A percentile compares a stretch with the other conserved stretches of the same genome.
Evolutionary conservation across 1,284 basidiomycete species (phyloP).

Genomic region (Pisolithus thermaeus): DNA sequence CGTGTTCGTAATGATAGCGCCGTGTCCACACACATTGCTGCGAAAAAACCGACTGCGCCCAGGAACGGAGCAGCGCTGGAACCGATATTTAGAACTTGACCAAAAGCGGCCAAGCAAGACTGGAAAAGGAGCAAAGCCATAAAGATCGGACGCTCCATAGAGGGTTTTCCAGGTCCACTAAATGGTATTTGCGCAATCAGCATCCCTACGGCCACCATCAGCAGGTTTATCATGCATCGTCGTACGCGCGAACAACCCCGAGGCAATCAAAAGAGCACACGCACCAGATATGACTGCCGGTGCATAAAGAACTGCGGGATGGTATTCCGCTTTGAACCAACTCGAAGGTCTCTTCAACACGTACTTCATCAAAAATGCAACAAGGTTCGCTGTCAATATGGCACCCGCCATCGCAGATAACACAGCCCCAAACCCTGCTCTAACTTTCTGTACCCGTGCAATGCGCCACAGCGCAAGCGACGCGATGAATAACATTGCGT

Average conservation of each 20-base stretch:
- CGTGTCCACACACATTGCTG: constrained; percentile 48
- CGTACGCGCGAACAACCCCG: not conserved
- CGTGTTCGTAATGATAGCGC: constrained; percentile 21
- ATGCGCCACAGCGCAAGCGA: constrained; percentile 42
- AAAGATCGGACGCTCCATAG: constrained; percentile 29
- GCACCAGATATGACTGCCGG: constrained; percentile 67
- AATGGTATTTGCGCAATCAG: constrained; percentile 53
- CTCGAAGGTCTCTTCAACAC: constrained; percentile 65
- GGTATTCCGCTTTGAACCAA: constrained; percentile 78
- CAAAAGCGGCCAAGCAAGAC: constrained; percentile 40
- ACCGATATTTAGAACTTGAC: constrained; percentile 64
- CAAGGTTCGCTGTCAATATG: constrained; percentile 60
- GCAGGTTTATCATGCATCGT: not conserved
- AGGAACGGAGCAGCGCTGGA: constrained; percentile 66
- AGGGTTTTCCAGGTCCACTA: constrained; percentile 21
- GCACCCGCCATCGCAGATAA: constrained; percentile 49
- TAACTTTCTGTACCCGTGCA: constrained; percentile 23
- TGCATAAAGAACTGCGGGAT: constrained; percentile 71
- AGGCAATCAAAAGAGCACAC: constrained; percentile 11
- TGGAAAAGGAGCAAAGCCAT: constrained; percentile 67
- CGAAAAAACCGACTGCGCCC: constrained; percentile 47
- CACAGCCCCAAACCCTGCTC: constrained; percentile 38
- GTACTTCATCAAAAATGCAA: constrained; percentile 67
- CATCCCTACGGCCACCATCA: constrained; percentile 35
- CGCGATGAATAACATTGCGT: constrained; percentile 46